Evolutionary conservation across 2,329 filamentous ascomycete genomes (phyloP), one percentile per base, ranked within the genome.

Genomic region (Monosporascus ibericus): DNA sequence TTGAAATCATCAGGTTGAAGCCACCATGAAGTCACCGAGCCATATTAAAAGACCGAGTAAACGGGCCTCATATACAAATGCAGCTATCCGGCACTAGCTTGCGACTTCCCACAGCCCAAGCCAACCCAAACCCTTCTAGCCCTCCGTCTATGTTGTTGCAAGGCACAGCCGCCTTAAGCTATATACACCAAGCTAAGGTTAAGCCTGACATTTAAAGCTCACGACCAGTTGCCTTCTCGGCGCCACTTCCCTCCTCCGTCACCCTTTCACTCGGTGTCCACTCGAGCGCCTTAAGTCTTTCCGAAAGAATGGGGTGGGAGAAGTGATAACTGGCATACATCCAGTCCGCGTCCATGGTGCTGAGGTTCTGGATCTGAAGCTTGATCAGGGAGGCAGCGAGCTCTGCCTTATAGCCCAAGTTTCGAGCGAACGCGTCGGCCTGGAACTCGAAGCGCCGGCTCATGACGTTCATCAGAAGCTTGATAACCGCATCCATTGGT

Each of bases 241-340:
- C 81, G 65, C 79, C 80, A 22, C 63, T 69, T 57, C 68, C 17
- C 70, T 82, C 79, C 61, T 73, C 72, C 36, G 73, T 65, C 20
- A 77, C 70, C 65, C 80, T 81, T 61, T 76, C 75, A 55, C 79
- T 77, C 55, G 89, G 84, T 66, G 86, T 85, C 92, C 92, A 99
- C 59, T 89, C 86, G 55, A 99, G 80, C 1, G 92, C 94, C 71
- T 88, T 90, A 64, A 99, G 79, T 64, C 94, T 85, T 80, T 99
- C 95, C 1, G 92, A 88, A 60, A 99, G 77, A 60, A 97, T 96
- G 1, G 94, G 94, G 73, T 99, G 94, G 24, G 92, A 96, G 79
- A 95, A 96, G 75, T 99, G 92, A 78, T 97, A 99, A 73, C 87
- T 95, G 50, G 94, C 94, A 72, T 95, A 99, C 81, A 96, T 85